Conservation (phyloP, 2,329 filamentous ascomycete species). For the Fusarium sp. region DNA sequence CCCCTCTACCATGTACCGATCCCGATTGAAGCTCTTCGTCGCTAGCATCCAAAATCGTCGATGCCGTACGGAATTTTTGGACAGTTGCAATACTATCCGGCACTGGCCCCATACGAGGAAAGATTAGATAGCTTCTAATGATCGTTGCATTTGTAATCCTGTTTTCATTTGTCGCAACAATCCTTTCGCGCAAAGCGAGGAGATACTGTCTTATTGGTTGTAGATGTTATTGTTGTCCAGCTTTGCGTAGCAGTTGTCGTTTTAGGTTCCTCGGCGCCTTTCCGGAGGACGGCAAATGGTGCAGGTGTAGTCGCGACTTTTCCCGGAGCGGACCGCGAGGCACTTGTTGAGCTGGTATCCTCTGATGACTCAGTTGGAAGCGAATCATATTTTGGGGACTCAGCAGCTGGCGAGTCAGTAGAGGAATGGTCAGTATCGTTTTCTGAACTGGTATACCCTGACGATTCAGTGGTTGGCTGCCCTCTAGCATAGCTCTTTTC, state of each 20-base stretch:
- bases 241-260: background rate
- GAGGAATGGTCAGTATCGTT: background rate
- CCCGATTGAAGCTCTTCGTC: background rate
- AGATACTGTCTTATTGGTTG: background rate
- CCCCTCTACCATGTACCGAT: background rate
- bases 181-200: background rate
- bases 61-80: rapidly evolving
- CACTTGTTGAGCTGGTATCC: background rate
- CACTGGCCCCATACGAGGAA: no score
- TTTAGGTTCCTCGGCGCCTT: background rate
- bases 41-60: background rate
- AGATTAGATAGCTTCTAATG: background rate
- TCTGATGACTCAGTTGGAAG: background rate
- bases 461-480: background rate
- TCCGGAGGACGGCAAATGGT: background rate
- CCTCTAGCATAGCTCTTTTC: no score
- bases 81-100: no score
- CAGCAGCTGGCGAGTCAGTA: background rate
- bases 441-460: no score
- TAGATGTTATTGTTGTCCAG: background rate
- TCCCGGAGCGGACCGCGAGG: background rate
- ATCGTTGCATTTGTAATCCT: background rate
- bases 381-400: background rate
- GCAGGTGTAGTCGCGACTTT: background rate
- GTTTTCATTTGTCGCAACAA: background rate